Conservation (phyloP, 2,329 filamentous ascomycete species). For the Pestalotiopsis sp. region DNA sequence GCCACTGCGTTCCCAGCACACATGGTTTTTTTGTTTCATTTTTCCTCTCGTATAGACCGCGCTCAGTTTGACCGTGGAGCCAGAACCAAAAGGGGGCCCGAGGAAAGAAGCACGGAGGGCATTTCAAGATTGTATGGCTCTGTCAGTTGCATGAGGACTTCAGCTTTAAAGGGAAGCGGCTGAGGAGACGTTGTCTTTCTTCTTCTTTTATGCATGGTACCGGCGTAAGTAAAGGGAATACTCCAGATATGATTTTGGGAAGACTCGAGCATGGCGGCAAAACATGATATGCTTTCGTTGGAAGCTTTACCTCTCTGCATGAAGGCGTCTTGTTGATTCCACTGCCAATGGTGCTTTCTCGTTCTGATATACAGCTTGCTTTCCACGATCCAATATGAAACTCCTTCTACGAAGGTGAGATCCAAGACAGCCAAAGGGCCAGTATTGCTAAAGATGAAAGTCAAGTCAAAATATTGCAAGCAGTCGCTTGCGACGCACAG, state of each 20-base stretch:
- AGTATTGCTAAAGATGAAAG: background rate
- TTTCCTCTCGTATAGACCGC: background rate
- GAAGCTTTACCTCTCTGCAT: conserved; percentile 19
- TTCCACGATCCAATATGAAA: background rate
- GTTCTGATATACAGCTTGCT: background rate
- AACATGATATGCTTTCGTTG: conserved; percentile 13
- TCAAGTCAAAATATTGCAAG: background rate
- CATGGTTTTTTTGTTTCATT: no score
- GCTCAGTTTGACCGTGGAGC: background rate
- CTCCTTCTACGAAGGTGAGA: background rate
- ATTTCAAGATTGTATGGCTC: background rate
- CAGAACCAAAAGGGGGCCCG: background rate
- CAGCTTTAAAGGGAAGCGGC: background rate
- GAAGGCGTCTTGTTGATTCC: conserved; percentile 18
- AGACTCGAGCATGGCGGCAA: conserved; percentile 15
- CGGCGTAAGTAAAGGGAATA: conserved; percentile 6
- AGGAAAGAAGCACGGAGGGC: background rate
- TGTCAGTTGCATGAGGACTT: conserved; percentile 4
- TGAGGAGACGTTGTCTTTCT: background rate
- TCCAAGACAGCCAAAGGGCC: background rate
- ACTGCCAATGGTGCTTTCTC: background rate
- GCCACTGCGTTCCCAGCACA: background rate
- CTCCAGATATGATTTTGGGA: background rate
- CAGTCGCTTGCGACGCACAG: background rate
- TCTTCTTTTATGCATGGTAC: conserved; percentile 6